These are phyloP conservation scores for Daucus carota DNA, from an alignment of 129 eudicot species.

Conservation along the genomic window DH1_v3.0 NC_030381.2:3548501-3549000, in stretches of 20 bases:
- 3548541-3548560: conserved; percentile 46
- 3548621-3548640: conserved; percentile 42
- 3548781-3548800: too few relatives aligned
- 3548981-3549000: too few relatives aligned
- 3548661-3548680: neutral
- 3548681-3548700: neutral
- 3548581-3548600: conserved; percentile 46
- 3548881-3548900: too few relatives aligned
- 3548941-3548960: too few relatives aligned
- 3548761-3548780: too few relatives aligned
- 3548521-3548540: conserved; percentile 32
- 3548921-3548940: too few relatives aligned
- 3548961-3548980: too few relatives aligned
- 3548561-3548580: conserved; percentile 50
- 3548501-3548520: neutral
- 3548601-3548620: conserved; percentile 25
- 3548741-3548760: neutral
- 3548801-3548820: too few relatives aligned
- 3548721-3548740: neutral
- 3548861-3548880: too few relatives aligned
- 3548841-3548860: too few relatives aligned
- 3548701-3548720: neutral
- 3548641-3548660: conserved; percentile 42
- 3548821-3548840: too few relatives aligned
- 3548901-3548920: too few relatives aligned